Percentiles rank a stretch among this genome's conserved stretches.
Evolutionary conservation across 2,329 filamentous ascomycete species (phyloP).

Genomic region (Fusarium pseudocircinatum): DNA sequence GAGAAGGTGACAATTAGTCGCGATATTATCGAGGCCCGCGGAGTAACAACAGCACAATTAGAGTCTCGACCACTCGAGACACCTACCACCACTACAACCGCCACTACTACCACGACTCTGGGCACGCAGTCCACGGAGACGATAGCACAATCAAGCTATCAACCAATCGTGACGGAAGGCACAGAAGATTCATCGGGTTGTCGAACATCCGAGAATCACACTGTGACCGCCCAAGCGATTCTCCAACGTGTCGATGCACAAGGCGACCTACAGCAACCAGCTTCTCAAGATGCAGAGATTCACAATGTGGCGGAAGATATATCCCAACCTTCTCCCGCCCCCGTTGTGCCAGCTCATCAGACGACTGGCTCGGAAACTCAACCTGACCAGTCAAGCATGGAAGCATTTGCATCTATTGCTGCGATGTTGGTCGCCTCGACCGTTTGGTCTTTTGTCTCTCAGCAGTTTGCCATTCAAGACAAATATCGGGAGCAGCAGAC

Average conservation of each 20-base stretch:
- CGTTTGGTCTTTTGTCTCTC: slow-evolving; percentile 14
- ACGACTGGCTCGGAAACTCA: slow-evolving; percentile 1
- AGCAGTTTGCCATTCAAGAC: not conserved
- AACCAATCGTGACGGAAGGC: not conserved
- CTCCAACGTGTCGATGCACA: slow-evolving; percentile 1
- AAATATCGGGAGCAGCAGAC: not conserved
- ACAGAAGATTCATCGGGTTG: not conserved
- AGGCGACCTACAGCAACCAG: not conserved
- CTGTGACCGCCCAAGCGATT: not conserved
- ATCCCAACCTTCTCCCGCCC: slow-evolving; percentile 4
- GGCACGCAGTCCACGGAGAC: not conserved
- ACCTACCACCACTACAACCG: not conserved
- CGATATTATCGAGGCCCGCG: not conserved
- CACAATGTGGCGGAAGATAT: slow-evolving; percentile 21
- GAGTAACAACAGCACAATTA: not conserved
- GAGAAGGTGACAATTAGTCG: slow-evolving; percentile 36
- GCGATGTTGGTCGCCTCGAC: slow-evolving; percentile 11
- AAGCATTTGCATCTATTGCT: slow-evolving; percentile 4
- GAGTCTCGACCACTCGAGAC: slow-evolving; percentile 8
- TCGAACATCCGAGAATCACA: not conserved
- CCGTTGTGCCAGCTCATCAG: not conserved
- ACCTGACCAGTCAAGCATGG: not conserved
- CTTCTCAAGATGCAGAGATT: slow-evolving; percentile 16
- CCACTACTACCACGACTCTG: not conserved
- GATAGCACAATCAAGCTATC: not conserved